Evolutionary conservation across 2,329 filamentous ascomycete species (phyloP), one percentile per base, ranked within the genome.

Genomic region (Aspergillus sp.): DNA sequence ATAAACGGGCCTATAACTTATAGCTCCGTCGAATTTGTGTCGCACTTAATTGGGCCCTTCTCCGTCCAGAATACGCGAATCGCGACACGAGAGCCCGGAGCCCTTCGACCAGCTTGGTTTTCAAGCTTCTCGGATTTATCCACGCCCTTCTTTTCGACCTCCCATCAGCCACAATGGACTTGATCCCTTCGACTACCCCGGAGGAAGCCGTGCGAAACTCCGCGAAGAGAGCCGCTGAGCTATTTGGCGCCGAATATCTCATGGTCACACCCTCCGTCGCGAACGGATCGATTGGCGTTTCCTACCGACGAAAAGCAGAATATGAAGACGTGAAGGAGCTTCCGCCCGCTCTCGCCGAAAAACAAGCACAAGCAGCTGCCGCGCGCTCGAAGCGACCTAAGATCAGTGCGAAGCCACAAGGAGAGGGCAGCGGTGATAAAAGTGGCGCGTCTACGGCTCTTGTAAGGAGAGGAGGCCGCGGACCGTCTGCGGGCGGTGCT

Each of bases 321-420:
- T 97, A 96, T 75, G 84, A 87, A 66, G 80, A 87, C 68, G 88
- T 95, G 20, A 85, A 86, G 70, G 88, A 89, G 61, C 82, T 97
- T 3, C 93, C 93, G 5, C 85, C 88, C 20, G 85, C 85, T 1
- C 82, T 97, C 19, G 90, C 90, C 37, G 88, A 90, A 20, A 95
- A 93, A 72, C 89, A 93, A 73, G 88, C 89, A 13, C 84, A 80
- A 66, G 82, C 84, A n/a, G 83, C 82, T 12, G 82, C 82, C 8
- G 82, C 84, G 60, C 81, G 86, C 62, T 81, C 86, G 64, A 90
- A 87, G 73, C 84, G 87, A 66, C 79, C 82, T 37, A 86, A 84
- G 61, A 75, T 70, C 80, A 83, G 60, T 68, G 77, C 46, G 76
- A 79, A 56, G 75, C 83, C 67, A 82, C 47, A 37, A 40, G 42